Conservation (phyloP, 2,329 filamentous ascomycete species). For the Sclerotinia subarctica region DNA sequence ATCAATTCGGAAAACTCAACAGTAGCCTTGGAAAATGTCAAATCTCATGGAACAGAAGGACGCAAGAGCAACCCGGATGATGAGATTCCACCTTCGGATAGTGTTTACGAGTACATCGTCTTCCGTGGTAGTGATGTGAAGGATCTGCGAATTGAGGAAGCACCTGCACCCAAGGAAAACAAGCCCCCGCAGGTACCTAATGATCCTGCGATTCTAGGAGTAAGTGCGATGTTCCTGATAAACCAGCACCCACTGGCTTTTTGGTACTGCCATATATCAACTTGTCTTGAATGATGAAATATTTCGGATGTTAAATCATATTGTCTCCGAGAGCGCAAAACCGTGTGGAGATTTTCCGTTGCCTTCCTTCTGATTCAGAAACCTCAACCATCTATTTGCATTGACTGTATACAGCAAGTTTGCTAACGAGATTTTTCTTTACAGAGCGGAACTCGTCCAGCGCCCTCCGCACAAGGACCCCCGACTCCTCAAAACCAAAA, state of each 20-base stretch:
- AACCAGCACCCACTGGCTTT: constrained; percentile 18
- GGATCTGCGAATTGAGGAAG: constrained; percentile 89
- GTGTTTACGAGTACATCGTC: constrained; percentile 97
- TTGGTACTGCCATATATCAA: constrained; percentile 1
- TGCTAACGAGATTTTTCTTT: constrained; percentile 36
- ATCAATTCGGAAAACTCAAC: constrained; percentile 98
- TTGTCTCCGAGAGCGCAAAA: constrained; percentile 90
- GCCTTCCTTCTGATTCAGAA: constrained; percentile 93
- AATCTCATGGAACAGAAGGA: constrained; percentile 90
- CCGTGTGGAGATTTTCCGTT: constrained; percentile 97
- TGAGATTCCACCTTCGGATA: constrained; percentile 79
- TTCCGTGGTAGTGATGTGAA: constrained; percentile 98
- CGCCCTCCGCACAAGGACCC: constrained; percentile 21
- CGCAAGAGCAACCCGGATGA: constrained; percentile 74
- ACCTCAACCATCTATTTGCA: constrained; percentile 13
- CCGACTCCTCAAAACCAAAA: constrained; percentile 26
- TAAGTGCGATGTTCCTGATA: constrained; percentile 56
- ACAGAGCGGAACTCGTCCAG: constrained; percentile 45
- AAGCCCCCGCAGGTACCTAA: constrained; percentile 78
- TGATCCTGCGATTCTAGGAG: constrained; percentile 93
- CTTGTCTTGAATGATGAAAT: constrained; percentile 71
- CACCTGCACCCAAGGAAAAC: constrained; percentile 69
- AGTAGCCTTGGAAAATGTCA: constrained; percentile 94
- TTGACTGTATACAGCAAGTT: constrained; percentile 27
- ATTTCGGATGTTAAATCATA: constrained; percentile 95